Percentiles rank a stretch among this genome's conserved stretches.
These are phyloP conservation scores for Phaeomoniella chlamydospora DNA, from an alignment of 2,329 filamentous ascomycete species.

Conservation along the genomic window DNA sequence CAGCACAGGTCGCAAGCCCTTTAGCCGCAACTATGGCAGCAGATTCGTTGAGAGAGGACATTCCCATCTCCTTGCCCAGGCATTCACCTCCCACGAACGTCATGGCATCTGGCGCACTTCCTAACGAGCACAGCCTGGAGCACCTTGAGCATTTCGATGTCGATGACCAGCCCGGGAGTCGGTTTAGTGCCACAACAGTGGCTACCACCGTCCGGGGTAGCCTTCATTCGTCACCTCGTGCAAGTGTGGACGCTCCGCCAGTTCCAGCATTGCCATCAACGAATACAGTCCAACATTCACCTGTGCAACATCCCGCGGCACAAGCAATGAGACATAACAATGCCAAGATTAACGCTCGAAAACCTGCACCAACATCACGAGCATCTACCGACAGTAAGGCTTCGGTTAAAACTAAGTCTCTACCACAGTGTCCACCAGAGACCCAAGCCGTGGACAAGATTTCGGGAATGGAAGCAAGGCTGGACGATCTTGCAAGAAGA, in stretches of 20 bases:
- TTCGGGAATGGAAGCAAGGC: slow-evolving; percentile 49
- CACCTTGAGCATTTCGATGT: slow-evolving; percentile 18
- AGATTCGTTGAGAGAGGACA: background rate
- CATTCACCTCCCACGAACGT: background rate
- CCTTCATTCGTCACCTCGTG: slow-evolving; percentile 22
- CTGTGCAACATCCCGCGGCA: slow-evolving; percentile 14
- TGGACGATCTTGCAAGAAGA: slow-evolving; percentile 51
- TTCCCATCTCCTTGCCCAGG: background rate
- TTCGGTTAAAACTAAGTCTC: slow-evolving; percentile 31
- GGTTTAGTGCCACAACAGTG: slow-evolving; percentile 49
- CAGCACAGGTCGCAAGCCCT: background rate
- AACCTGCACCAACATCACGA: slow-evolving; percentile 24
- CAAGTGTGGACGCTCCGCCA: slow-evolving; percentile 21
- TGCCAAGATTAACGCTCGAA: slow-evolving; percentile 21
- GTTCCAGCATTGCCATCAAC: slow-evolving; percentile 15
- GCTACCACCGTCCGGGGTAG: slow-evolving; percentile 30
- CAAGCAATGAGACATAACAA: slow-evolving; percentile 13
- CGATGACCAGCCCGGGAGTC: slow-evolving; percentile 40
- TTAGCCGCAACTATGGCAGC: background rate
- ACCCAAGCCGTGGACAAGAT: slow-evolving; percentile 48
- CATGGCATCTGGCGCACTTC: background rate
- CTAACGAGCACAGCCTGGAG: slow-evolving; percentile 5
- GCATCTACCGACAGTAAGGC: slow-evolving; percentile 4
- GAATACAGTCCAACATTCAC: slow-evolving; percentile 24
- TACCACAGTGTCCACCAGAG: slow-evolving; percentile 49